These are phyloP conservation scores for Globisporangium spiculum DNA, from an alignment of 352 stramenopile species.

Conservation along the genomic window DNA sequence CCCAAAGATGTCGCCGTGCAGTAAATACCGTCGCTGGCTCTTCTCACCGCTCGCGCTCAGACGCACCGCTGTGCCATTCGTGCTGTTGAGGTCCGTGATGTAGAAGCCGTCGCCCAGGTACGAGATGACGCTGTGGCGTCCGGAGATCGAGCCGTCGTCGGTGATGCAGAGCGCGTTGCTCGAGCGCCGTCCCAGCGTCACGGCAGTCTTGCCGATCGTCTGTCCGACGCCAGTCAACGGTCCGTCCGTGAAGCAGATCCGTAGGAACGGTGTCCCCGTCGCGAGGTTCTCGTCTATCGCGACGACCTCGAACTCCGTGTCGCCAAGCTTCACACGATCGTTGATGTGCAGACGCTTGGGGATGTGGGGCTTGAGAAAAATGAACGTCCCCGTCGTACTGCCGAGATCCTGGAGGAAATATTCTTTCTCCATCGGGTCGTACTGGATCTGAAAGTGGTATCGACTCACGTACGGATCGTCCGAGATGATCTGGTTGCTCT, in stretches of 20 bases:
- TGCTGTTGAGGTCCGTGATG: conserved; percentile 80
- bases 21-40: conserved; percentile 54
- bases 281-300: conserved; percentile 65
- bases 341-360: conserved; percentile 68
- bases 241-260: conserved; percentile 74
- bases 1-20: conserved; percentile 81
- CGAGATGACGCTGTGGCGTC: conserved; percentile 65
- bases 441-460: conserved; percentile 78
- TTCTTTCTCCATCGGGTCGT: conserved; percentile 79
- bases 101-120: conserved; percentile 80
- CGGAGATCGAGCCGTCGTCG: conserved; percentile 80
- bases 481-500: conserved; percentile 85
- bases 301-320: conserved; percentile 80
- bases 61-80: conserved; percentile 76
- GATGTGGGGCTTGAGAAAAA: conserved; percentile 71
- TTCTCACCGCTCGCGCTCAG: conserved; percentile 62
- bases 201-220: conserved; percentile 70
- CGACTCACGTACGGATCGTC: conserved; percentile 83
- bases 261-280: conserved; percentile 70
- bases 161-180: conserved; percentile 82
- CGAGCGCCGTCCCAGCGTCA: conserved; percentile 70
- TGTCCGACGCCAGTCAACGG: conserved; percentile 65
- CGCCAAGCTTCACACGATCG: conserved; percentile 73
- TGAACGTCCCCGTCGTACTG: conserved; percentile 76
- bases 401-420: conserved; percentile 81